Conservation (phyloP, 805 yeast species). For the Candida suzukii region DNA sequence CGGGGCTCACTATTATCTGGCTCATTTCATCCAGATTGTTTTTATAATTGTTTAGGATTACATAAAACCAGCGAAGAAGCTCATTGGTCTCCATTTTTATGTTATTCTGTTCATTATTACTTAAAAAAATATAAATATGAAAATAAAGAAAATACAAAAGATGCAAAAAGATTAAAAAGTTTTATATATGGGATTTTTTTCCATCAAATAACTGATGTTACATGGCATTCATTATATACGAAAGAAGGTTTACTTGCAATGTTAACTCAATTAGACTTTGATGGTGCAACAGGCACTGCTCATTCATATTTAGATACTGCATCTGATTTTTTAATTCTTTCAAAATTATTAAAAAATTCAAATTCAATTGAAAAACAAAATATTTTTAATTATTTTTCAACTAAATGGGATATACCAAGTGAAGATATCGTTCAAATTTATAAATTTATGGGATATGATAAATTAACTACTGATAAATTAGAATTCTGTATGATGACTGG, state of each 20-base stretch:
- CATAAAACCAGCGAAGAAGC: conserved; percentile 51
- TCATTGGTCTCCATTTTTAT: conserved; percentile 66
- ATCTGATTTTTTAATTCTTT: conserved; percentile 51
- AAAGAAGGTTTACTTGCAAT: conserved; percentile 48
- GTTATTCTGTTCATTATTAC: conserved; percentile 38
- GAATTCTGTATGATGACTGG: conserved; percentile 51
- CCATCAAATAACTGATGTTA: conserved; percentile 58
- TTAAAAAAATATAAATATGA: conserved; percentile 14
- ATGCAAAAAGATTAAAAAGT: conserved; percentile 30
- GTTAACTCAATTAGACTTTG: conserved; percentile 47
- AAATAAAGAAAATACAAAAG: conserved; percentile 14
- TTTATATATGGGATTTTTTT: conserved; percentile 52
- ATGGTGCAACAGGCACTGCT: conserved; percentile 39
- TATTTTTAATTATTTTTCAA: conserved; percentile 17
- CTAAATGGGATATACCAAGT: conserved; percentile 36
- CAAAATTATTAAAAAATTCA: conserved; percentile 27
- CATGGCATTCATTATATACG: conserved; percentile 60
- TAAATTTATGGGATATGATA: conserved; percentile 26
- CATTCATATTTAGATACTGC: conserved; percentile 54
- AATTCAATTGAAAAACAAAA: conserved; percentile 3
- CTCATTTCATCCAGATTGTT: conserved; percentile 63
- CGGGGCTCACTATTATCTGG: conserved; percentile 43
- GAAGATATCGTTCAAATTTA: conserved; percentile 37
- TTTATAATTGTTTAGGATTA: conserved; percentile 50
- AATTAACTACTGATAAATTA: conserved; percentile 26